Evolutionary conservation across 345 rosid species (phyloP).

Genomic region (Mallotus nudiflorus): DNA sequence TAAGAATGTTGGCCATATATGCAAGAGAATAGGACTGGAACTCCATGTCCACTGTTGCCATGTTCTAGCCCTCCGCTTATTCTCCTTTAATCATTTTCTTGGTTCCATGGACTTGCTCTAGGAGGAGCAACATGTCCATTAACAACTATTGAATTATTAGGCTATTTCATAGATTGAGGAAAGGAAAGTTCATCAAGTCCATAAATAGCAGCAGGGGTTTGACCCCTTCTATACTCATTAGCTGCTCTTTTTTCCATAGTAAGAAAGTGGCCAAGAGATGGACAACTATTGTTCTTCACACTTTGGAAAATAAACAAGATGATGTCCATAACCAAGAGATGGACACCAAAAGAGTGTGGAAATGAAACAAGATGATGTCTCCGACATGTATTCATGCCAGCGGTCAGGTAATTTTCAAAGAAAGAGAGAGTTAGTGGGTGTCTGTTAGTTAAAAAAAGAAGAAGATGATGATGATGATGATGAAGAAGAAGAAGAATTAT

Average conservation of each 20-base stretch:
- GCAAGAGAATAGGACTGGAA: conserved; percentile 34
- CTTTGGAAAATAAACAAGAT: no score
- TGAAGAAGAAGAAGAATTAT: no score
- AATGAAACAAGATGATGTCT: no score
- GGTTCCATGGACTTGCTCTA: conserved; percentile 7
- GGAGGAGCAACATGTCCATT: conserved; percentile 52
- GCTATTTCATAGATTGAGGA: conserved; percentile 15
- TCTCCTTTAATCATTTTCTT: conserved; percentile 13
- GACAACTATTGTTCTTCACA: conserved; percentile 22
- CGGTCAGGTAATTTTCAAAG: no score
- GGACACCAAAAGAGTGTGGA: no score
- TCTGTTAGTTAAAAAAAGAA: no score
- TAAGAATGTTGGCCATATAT: conserved; percentile 36
- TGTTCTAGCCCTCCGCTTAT: conserved; percentile 20
- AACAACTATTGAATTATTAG: conserved; percentile 47
- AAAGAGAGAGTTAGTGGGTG: no score
- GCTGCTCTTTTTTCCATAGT: conserved; percentile 51
- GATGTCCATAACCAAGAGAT: no score
- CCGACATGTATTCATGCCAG: no score
- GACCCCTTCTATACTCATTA: conserved; percentile 29
- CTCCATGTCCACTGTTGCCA: conserved; percentile 26
- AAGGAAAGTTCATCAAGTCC: conserved; percentile 32
- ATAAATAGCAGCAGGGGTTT: conserved; percentile 16
- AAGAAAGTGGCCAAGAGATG: conserved; percentile 52
- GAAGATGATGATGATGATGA: no score